These are phyloP conservation scores for Penicillium sp. DNA, from an alignment of 2,329 filamentous ascomycete genomes.

Conservation along the genomic window DNA sequence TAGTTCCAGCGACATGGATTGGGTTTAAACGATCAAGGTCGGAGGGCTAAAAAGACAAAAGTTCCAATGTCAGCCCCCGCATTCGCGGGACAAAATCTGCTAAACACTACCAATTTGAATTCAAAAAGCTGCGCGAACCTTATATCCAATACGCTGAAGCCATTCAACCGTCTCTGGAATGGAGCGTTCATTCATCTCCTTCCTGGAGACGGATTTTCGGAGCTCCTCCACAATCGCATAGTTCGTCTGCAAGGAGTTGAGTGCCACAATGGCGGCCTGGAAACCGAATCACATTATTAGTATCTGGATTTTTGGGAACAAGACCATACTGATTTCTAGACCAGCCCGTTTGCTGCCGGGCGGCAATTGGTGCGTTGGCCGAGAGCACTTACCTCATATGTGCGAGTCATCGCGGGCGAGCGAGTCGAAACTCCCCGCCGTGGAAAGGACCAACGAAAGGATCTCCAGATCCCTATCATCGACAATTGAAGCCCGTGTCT, in stretches of 20 bases:
- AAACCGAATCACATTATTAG: not conserved
- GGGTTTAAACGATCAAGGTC: conserved; percentile 61
- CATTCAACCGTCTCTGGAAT: conserved; percentile 81
- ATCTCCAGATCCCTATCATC: conserved; percentile 31
- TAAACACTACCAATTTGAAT: not conserved
- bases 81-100: not conserved
- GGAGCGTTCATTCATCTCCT: conserved; percentile 70
- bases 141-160: conserved; percentile 73
- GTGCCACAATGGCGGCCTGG: conserved; percentile 69
- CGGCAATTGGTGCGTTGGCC: not conserved
- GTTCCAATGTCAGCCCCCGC: conserved; percentile 6
- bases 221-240: conserved; percentile 75
- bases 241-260: conserved; percentile 79
- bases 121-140: conserved; percentile 50
- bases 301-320: not conserved
- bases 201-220: conserved; percentile 63
- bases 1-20: conserved; percentile 89
- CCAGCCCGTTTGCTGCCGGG: not conserved
- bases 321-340: not conserved
- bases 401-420: conserved; percentile 38
- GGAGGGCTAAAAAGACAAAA: conserved; percentile 50
- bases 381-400: conserved; percentile 37
- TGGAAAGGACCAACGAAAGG: conserved; percentile 17
- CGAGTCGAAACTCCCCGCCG: conserved; percentile 32
- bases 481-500: conserved; percentile 20